These are phyloP conservation scores for Aquilaria malaccensis DNA, from an alignment of 345 rosid species.

Conservation along the genomic window DNA sequence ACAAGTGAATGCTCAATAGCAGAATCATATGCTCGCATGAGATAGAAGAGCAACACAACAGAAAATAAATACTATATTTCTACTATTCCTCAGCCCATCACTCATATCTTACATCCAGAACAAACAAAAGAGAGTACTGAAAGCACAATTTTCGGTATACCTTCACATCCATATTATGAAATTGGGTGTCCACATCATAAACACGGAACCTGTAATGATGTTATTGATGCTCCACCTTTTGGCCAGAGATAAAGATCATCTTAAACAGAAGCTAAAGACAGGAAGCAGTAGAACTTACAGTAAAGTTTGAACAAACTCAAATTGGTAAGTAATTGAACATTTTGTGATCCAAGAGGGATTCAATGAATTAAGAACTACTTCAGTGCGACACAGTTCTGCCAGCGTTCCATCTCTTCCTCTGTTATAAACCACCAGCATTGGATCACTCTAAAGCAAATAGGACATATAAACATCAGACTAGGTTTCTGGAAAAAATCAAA, in stretches of 20 bases:
- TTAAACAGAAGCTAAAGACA: too few species aligned
- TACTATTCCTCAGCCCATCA: too few species aligned
- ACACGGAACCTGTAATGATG: constrained; percentile 48
- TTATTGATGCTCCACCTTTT: constrained; percentile 6
- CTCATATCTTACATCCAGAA: neutral
- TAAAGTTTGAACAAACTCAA: constrained; percentile 72
- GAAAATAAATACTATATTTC: too few species aligned
- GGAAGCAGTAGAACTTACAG: constrained; percentile 43
- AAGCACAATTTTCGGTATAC: constrained; percentile 23
- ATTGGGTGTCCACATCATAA: constrained; percentile 76
- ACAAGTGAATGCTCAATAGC: constrained; percentile 9
- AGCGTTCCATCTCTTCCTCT: constrained; percentile 64
- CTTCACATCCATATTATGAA: constrained; percentile 64
- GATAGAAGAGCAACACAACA: neutral
- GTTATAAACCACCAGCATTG: constrained; percentile 64
- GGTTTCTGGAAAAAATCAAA: too few species aligned
- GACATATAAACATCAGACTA: too few species aligned
- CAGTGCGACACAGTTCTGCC: constrained; percentile 60
- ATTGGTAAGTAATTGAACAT: constrained; percentile 42
- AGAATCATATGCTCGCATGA: neutral
- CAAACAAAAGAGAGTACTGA: neutral
- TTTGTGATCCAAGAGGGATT: constrained; percentile 72
- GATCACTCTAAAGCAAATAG: constrained; percentile 58
- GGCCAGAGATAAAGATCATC: too few species aligned
- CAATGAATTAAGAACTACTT: constrained; percentile 80